Evolutionary conservation across 2,329 filamentous ascomycete genomes (phyloP).

Genomic region (Aureobasidium sp.): DNA sequence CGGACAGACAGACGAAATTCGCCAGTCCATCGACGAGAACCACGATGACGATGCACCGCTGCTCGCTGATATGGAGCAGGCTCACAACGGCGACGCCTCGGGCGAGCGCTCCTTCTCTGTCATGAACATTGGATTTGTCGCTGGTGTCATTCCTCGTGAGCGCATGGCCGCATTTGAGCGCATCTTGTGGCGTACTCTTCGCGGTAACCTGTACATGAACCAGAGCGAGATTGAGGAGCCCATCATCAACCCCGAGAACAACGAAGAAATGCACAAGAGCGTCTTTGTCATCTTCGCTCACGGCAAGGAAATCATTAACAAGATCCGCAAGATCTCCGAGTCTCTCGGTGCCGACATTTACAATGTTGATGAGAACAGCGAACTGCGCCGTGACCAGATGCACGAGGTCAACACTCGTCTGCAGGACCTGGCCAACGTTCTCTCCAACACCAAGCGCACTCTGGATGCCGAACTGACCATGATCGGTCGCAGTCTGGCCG

Average conservation of each 20-base stretch:
- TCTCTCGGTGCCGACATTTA: slow-evolving; percentile 94
- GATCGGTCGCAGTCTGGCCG: slow-evolving; percentile 84
- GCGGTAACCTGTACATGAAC: slow-evolving; percentile 99
- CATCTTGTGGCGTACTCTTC: slow-evolving; percentile 93
- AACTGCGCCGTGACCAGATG: slow-evolving; percentile 89
- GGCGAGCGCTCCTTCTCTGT: slow-evolving; percentile 84
- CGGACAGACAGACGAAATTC: slow-evolving; percentile 93
- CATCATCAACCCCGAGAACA: slow-evolving; percentile 83
- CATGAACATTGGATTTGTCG: slow-evolving; percentile 98
- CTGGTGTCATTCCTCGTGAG: slow-evolving; percentile 89
- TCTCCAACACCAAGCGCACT: slow-evolving; percentile 91
- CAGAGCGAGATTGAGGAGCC: slow-evolving; percentile 96
- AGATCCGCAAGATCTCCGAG: slow-evolving; percentile 98
- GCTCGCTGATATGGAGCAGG: slow-evolving; percentile 85
- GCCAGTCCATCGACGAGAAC: slow-evolving; percentile 80
- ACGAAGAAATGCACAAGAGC: slow-evolving; percentile 91
- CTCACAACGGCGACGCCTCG: slow-evolving; percentile 57
- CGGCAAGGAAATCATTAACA: slow-evolving; percentile 94
- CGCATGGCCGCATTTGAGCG: slow-evolving; percentile 93
- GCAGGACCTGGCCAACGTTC: slow-evolving; percentile 82
- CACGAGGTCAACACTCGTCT: slow-evolving; percentile 94
- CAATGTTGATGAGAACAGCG: slow-evolving; percentile 94
- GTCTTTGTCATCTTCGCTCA: slow-evolving; percentile 99
- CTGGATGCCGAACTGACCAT: slow-evolving; percentile 88
- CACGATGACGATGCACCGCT: slow-evolving; percentile 92